Conservation (phyloP, 192 early-diverging fungal species). For the Linnemannia zychae region DNA sequence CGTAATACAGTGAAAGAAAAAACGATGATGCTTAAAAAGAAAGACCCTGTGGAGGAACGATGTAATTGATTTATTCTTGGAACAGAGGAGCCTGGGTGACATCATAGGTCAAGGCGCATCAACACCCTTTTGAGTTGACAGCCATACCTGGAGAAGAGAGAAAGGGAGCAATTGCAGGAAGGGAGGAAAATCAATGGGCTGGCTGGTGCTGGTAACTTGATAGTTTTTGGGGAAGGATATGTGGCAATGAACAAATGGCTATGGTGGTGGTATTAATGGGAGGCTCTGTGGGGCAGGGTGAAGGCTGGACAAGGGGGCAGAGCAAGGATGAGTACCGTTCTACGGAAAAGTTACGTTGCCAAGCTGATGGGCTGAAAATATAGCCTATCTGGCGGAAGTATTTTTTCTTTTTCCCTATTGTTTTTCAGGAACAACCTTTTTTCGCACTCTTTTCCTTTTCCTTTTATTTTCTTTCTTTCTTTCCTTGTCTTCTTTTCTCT, state of each 20-base stretch:
- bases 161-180: background rate
- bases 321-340: background rate
- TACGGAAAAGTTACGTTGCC: background rate
- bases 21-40: background rate
- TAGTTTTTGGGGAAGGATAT: background rate
- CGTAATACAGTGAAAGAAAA: background rate
- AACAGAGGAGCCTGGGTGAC: too few species aligned
- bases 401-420: background rate
- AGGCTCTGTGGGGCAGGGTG: background rate
- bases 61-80: too few species aligned
- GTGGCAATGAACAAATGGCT: background rate
- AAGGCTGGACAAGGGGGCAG: background rate
- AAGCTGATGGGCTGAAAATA: background rate
- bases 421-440: constrained; percentile 11
- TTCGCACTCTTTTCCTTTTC: background rate
- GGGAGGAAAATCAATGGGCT: too few species aligned
- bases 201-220: too few species aligned
- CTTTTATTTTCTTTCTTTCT: background rate
- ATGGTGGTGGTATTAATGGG: background rate
- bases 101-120: too few species aligned
- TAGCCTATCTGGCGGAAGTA: background rate
- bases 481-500: background rate
- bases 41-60: too few species aligned
- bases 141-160: background rate
- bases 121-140: too few species aligned